Conservation (phyloP, 768 basidiomycete species). For the Suillus tomentosus region DNA sequence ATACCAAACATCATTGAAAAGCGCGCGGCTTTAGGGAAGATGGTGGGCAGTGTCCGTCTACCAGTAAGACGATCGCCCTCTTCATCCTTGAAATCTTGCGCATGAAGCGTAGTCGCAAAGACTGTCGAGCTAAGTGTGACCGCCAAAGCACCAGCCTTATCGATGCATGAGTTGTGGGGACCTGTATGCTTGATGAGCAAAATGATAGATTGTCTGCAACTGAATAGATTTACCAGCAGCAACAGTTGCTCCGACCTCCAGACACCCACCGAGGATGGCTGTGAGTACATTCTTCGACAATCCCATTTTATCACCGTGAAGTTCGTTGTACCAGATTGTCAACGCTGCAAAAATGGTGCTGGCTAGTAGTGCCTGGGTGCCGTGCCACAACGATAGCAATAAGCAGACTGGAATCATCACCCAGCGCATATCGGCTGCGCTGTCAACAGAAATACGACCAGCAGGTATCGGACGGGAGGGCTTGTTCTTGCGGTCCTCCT, state of each 20-base stretch:
- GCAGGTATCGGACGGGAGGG: constrained; percentile 45
- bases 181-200: constrained; percentile 24
- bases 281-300: constrained; percentile 41
- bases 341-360: constrained; percentile 32
- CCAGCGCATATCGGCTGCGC: constrained; percentile 38
- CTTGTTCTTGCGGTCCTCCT: constrained; percentile 45
- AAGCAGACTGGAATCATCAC: constrained; percentile 34
- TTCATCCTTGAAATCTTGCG: constrained; percentile 50
- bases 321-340: constrained; percentile 42
- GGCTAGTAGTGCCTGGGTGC: constrained; percentile 34
- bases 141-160: constrained; percentile 30
- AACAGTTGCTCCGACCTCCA: constrained; percentile 41
- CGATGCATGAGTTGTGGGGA: constrained; percentile 20
- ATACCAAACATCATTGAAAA: constrained; percentile 36
- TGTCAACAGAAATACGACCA: constrained; percentile 36
- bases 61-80: constrained; percentile 42
- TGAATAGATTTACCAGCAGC: constrained; percentile 33
- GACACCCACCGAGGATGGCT: constrained; percentile 38
- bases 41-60: constrained; percentile 46
- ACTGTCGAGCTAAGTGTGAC: constrained; percentile 39
- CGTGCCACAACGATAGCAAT: constrained; percentile 31
- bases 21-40: constrained; percentile 40
- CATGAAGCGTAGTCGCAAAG: constrained; percentile 48
- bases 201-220: not conserved
- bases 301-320: constrained; percentile 39